Percentiles rank a stretch among this genome's conserved stretches.
Evolutionary conservation across 2,329 filamentous ascomycete species (phyloP).

Genomic region (Aspergillus fijiensis): DNA sequence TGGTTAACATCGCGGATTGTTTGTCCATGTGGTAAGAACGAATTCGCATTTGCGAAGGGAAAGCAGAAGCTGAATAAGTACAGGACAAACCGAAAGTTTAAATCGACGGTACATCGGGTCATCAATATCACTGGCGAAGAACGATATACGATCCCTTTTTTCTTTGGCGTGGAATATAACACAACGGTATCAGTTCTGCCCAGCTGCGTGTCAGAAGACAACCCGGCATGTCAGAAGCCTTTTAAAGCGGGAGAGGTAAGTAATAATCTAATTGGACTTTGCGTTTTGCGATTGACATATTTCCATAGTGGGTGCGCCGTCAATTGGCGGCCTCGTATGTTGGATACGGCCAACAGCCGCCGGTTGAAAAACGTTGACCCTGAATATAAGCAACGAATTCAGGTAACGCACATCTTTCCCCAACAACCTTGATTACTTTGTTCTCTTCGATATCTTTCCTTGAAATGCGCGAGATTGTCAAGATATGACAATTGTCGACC

Average conservation of each 20-base stretch:
- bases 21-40: slow-evolving; percentile 24
- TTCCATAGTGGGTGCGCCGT: slow-evolving; percentile 1
- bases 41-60: not conserved
- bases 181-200: slow-evolving; percentile 28
- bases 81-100: slow-evolving; percentile 42
- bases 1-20: slow-evolving; percentile 37
- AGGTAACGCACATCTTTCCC: too few species aligned
- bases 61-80: not conserved
- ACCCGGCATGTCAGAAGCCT: slow-evolving; percentile 14
- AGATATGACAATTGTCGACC: too few species aligned
- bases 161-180: slow-evolving; percentile 45
- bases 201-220: slow-evolving; percentile 16
- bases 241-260: slow-evolving; percentile 25
- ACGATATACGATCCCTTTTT: slow-evolving; percentile 43
- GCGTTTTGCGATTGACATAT: not conserved
- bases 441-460: too few species aligned
- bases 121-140: slow-evolving; percentile 42
- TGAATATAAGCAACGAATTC: too few species aligned
- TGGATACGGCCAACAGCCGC: not conserved
- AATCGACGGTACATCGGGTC: slow-evolving; percentile 42
- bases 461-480: too few species aligned
- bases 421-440: too few species aligned
- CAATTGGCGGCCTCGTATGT: not conserved
- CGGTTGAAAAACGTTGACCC: not conserved
- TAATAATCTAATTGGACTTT: not conserved